Percentiles rank a stretch among this genome's conserved stretches.
These are phyloP conservation scores for Candida chauliodis DNA, from an alignment of 805 yeast species.

Conservation along the genomic window DNA sequence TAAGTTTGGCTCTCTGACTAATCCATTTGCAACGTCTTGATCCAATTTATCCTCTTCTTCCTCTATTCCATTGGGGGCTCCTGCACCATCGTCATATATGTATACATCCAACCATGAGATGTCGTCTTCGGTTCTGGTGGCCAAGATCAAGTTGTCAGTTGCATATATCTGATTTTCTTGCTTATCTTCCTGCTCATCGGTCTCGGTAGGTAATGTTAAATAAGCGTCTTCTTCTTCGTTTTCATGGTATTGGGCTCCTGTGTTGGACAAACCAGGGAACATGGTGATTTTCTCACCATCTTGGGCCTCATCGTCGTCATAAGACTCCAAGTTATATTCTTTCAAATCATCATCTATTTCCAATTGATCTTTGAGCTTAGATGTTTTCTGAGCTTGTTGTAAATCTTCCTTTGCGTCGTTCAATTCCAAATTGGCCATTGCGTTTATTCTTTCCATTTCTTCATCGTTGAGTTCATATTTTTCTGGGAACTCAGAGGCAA, in stretches of 20 bases:
- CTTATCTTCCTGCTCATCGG: constrained; percentile 71
- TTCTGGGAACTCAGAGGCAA: constrained; percentile 88
- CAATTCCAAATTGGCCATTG: constrained; percentile 79
- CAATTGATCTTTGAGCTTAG: constrained; percentile 43
- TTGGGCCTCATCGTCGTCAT: constrained; percentile 62
- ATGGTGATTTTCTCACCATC: constrained; percentile 61
- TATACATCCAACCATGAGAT: constrained; percentile 89
- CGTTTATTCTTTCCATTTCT: constrained; percentile 86
- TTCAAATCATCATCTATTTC: constrained; percentile 81
- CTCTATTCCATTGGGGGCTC: constrained; percentile 68
- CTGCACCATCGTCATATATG: constrained; percentile 91
- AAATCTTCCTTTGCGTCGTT: constrained; percentile 70
- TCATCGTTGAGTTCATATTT: constrained; percentile 84
- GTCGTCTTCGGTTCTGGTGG: constrained; percentile 95
- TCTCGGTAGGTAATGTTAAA: constrained; percentile 57
- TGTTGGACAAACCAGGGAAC: constrained; percentile 66
- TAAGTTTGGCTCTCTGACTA: constrained; percentile 67
- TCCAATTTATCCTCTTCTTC: constrained; percentile 66
- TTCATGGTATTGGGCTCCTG: constrained; percentile 55
- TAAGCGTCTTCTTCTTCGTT: constrained; percentile 47
- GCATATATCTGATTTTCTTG: constrained; percentile 83
- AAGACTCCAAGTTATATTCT: constrained; percentile 82
- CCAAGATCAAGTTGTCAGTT: constrained; percentile 83
- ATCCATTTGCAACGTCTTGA: constrained; percentile 71
- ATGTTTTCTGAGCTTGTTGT: constrained; percentile 41